Base-by-base conservation (phyloP, 2,329 filamentous ascomycete genomes). In the Penicillium sp. region DNA sequence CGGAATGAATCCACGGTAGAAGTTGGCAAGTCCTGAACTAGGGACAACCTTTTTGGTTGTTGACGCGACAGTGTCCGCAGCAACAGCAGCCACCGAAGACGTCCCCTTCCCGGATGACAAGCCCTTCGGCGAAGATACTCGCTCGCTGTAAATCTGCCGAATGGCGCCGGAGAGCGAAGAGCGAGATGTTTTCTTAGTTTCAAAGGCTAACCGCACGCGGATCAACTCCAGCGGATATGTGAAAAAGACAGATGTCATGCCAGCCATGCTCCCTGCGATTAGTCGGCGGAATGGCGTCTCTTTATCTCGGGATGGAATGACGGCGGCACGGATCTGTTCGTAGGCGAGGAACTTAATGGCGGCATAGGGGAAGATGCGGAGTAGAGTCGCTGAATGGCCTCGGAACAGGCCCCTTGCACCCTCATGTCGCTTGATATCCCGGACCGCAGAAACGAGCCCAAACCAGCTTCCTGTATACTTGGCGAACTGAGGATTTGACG, bases 301-400 rank as follows among this genome's bases (percentile, higher is more conserved):
- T 61, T 96, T 85, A 6, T 89, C 82, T 56, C 83, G 86, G 44
- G 79, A 82, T 1, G 86, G 86, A 64, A 99, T 98, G 35, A 98
- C 73, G 15, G 89, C 72, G 13, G 90, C 87, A 63, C 95, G 91
- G 67, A 97, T 92, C 78, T 99, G 95, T 77, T 99, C 95, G 81
- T 99, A 99, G 50, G 94, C 93, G 47, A 99, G 86, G 73, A 99
- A 99, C 74, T 99, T 99, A 79, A 98, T 97, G 50, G 91, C 94
- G 17, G 94, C 95, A 76, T 99, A 99, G 6, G 95, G 95, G 71
- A 98, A 99, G 66, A 99, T 96, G 66, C 95, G 90, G 56, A 98
- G 84, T 3, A 99, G 83, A 0, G 95, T 99, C 3, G 93, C 95
- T 4, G 93, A 97, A 76, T 99, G 95, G 7, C 95, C 95, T 56